Evolutionary conservation across 164 flowering plant genomes (phyloP), one percentile per base, ranked within the genome.

Genomic region (Liriodendron chinense): DNA sequence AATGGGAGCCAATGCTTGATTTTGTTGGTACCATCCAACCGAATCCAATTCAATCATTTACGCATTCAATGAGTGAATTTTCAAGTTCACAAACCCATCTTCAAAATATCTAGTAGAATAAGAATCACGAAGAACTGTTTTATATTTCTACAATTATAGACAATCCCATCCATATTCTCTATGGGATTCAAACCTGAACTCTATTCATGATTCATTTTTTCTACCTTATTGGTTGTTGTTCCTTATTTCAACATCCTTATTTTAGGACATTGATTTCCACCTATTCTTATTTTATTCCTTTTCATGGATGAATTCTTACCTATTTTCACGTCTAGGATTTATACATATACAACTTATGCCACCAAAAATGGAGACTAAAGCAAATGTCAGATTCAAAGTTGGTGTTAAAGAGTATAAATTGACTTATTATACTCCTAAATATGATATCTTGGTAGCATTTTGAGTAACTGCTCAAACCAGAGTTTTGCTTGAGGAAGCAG

Each of bases 141-240:
- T 8, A 6, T 65, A n/a, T 65, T 6, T 21, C 26, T 21, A 65
- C 21, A 7, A 65, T 23, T 65, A 65, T 65, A 65, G 13, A 65
- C 68, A 65, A 65, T 23, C 13, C 68, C 7, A 21, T 65, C 68
- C 26, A 34, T 25, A 34, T 67, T 67, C 25, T 67, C 70, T 67
- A 67, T 67, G 48, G 70, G 26, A 67, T 67, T 67, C 68, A 21
- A 65, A 65, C 47, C 70, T 67, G 14, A 67, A 67, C 48, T 67
- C 48, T 26, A 67, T 28, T 67, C 23, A 28, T 67, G 70, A 3
- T 67, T 67, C 70, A 28, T 26, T 12, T 25, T 67, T 67, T 67
- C 48, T 67, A 67, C 26, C 48, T 26, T 25, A 67, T 28, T 2
- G 70, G 26, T 16, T 18, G 23, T 67, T 67, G 68, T 67, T 67